Percentiles rank a stretch among this genome's conserved stretches.
Evolutionary conservation across 176 grass and related monocot species (phyloP).

Genomic region (Ampelocalamus luodianensis): DNA sequence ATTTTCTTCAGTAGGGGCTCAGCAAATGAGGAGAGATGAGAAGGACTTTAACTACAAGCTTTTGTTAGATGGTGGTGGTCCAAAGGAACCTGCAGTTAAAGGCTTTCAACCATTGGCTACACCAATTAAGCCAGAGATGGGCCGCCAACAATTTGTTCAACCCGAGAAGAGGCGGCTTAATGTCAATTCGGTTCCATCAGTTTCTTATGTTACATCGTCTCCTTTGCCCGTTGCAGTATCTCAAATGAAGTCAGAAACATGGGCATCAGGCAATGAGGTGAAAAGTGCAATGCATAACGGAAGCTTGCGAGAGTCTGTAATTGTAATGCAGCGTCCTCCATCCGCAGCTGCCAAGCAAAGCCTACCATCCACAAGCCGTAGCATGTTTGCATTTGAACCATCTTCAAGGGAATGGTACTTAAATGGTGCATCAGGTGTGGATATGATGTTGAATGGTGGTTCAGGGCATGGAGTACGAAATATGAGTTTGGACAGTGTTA

Average conservation of each 20-base stretch:
- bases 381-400: constrained; percentile 56
- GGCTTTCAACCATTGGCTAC: constrained; percentile 58
- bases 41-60: constrained; percentile 81
- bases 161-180: constrained; percentile 71
- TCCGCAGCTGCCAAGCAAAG: constrained; percentile 72
- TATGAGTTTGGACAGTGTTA: constrained; percentile 64
- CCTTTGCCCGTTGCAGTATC: constrained; percentile 61
- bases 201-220: constrained; percentile 62
- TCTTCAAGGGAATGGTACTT: constrained; percentile 71
- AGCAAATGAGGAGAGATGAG: constrained; percentile 74
- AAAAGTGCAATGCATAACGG: constrained; percentile 60
- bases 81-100: constrained; percentile 71
- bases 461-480: constrained; percentile 59
- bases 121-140: constrained; percentile 59
- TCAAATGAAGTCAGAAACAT: constrained; percentile 66
- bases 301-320: constrained; percentile 69
- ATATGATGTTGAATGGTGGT: constrained; percentile 70
- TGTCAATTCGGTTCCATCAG: constrained; percentile 54
- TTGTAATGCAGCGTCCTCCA: constrained; percentile 90
- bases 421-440: constrained; percentile 65
- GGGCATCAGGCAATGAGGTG: constrained; percentile 51
- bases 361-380: constrained; percentile 67
- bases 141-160: constrained; percentile 58
- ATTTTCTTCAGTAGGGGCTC: constrained; percentile 47
- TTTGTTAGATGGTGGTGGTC: constrained; percentile 48